These are phyloP conservation scores for Pouteria glomerata DNA, from an alignment of 148 eudicot genomes.

Conservation along the genomic window DNA sequence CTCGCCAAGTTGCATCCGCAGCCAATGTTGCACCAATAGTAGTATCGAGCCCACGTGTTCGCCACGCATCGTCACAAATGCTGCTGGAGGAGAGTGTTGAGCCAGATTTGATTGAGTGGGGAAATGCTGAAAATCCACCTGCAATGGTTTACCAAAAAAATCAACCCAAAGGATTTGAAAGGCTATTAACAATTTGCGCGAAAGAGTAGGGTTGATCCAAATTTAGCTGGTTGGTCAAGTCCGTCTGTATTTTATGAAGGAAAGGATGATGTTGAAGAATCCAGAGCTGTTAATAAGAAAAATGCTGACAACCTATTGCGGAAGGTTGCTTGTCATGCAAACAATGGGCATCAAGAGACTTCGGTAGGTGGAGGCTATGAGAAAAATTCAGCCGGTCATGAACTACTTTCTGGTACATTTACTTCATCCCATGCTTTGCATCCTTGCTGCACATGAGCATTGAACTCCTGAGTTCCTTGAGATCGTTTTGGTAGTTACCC, in stretches of 20 bases:
- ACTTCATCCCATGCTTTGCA: too few species aligned
- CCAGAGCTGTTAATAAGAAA: constrained; percentile 44
- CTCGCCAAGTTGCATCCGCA: constrained; percentile 28
- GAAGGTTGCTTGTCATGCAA: constrained; percentile 62
- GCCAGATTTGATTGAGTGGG: constrained; percentile 81
- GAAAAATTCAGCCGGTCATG: constrained; percentile 34
- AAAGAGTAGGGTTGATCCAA: constrained; percentile 66
- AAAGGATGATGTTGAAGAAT: constrained; percentile 79
- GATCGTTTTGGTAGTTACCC: too few species aligned
- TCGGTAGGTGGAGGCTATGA: constrained; percentile 21
- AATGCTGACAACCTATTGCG: constrained; percentile 51
- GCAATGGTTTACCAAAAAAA: constrained; percentile 82
- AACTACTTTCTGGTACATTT: constrained; percentile 42
- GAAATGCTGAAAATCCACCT: constrained; percentile 87
- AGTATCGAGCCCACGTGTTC: constrained; percentile 58
- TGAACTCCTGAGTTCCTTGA: too few species aligned
- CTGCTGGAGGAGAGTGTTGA: constrained; percentile 83
- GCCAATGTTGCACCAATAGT: constrained; percentile 27
- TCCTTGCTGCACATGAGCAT: too few species aligned
- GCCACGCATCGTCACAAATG: constrained; percentile 95
- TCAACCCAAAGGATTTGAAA: constrained; percentile 91
- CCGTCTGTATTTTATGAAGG: constrained; percentile 77
- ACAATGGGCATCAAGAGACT: constrained; percentile 47
- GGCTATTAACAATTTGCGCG: constrained; percentile 89
- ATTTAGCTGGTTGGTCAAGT: constrained; percentile 62